These are phyloP conservation scores for Coniochaeta ligniaria DNA, from an alignment of 2,329 filamentous ascomycete genomes.

Conservation along the genomic window DNA sequence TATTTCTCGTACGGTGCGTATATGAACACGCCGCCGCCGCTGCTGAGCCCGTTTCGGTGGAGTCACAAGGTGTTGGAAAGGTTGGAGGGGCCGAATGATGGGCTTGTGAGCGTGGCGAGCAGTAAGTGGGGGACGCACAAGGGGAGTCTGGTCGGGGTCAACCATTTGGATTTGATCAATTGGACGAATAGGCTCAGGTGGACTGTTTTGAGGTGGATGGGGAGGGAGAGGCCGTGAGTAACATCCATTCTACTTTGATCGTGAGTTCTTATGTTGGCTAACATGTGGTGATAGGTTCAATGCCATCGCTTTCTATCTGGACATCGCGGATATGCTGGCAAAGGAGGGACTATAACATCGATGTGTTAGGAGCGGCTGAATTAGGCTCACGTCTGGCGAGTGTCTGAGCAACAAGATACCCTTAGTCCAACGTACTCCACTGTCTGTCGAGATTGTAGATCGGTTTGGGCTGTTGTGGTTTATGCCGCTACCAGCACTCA, in stretches of 20 bases:
- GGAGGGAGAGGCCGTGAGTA: slow-evolving; percentile 44
- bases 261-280: background rate
- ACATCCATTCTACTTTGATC: background rate
- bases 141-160: slow-evolving; percentile 54
- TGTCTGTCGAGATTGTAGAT: no score
- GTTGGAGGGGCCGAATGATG: slow-evolving; percentile 55
- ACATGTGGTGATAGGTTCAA: slow-evolving; percentile 42
- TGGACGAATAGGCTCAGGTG: slow-evolving; percentile 57
- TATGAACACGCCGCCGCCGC: slow-evolving; percentile 41
- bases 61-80: slow-evolving; percentile 42
- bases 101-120: slow-evolving; percentile 59
- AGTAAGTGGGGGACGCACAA: slow-evolving; percentile 57
- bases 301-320: slow-evolving; percentile 60
- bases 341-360: slow-evolving; percentile 48
- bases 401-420: background rate
- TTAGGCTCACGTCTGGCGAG: slow-evolving; percentile 36
- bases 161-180: slow-evolving; percentile 60
- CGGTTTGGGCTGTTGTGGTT: no score
- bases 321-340: slow-evolving; percentile 63
- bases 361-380: background rate
- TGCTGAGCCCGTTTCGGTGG: slow-evolving; percentile 55
- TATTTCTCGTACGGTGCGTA: slow-evolving; percentile 59
- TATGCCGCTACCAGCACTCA: no score
- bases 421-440: background rate
- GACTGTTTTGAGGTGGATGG: slow-evolving; percentile 45